Evolutionary conservation across 2,329 filamentous ascomycete species (phyloP).

Genomic region (Ramularia endophylla): DNA sequence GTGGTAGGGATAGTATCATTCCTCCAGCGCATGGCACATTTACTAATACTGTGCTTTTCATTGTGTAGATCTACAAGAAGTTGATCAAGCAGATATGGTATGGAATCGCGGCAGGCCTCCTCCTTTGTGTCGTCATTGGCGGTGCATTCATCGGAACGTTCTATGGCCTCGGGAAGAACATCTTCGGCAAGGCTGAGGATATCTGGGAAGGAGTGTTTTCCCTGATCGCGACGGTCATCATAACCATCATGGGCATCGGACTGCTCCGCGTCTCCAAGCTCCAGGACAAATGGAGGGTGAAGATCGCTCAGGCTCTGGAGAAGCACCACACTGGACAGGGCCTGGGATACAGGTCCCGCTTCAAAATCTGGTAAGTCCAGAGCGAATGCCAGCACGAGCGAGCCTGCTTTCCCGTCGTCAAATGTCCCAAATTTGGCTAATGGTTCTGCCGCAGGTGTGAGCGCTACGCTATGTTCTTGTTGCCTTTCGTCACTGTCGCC

Average conservation of each 20-base stretch:
- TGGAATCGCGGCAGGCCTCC: conserved; percentile 56
- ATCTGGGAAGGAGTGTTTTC: conserved; percentile 78
- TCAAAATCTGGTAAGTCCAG: conserved; percentile 63
- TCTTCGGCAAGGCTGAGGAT: conserved; percentile 63
- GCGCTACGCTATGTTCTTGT: conserved; percentile 78
- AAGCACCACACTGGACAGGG: conserved; percentile 39
- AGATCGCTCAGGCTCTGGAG: conserved; percentile 67
- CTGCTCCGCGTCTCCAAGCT: conserved; percentile 76
- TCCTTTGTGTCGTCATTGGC: conserved; percentile 61
- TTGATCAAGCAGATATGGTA: conserved; percentile 55
- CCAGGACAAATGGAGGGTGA: conserved; percentile 81
- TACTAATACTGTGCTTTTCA: too few species aligned
- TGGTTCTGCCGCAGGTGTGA: too few species aligned
- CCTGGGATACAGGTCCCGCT: conserved; percentile 34
- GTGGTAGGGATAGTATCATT: too few species aligned
- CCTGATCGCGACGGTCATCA: conserved; percentile 70
- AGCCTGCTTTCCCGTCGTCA: too few species aligned
- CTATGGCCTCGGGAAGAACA: conserved; percentile 61
- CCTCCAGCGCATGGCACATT: too few species aligned
- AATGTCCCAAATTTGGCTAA: too few species aligned
- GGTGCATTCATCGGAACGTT: conserved; percentile 66
- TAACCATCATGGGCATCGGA: conserved; percentile 73
- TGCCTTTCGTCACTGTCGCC: conserved; percentile 84
- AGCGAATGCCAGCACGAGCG: too few species aligned
- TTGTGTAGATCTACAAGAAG: conserved; percentile 63